Evolutionary conservation across 169 alveolate genomes (phyloP), one percentile per base, ranked within the genome.

Genomic region (Plasmodium billcollinsi): DNA sequence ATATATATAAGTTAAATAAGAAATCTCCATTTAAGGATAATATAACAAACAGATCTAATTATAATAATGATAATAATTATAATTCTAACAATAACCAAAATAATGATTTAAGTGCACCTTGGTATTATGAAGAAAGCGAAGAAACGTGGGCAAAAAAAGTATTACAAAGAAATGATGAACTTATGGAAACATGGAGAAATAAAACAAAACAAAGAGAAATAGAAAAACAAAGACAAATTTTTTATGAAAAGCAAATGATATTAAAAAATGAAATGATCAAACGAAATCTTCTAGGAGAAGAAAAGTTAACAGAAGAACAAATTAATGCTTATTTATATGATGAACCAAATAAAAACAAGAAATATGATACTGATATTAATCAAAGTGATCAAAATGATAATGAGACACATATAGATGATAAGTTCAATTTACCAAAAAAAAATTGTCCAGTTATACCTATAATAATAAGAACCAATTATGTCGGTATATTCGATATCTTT

Each of bases 401-500:
- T 65, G n/a, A 52, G 20, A 15, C 85, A 54, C 26, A 72, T n/a
- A 24, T 5, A 50, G 21, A 43, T 7, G 85, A 83, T 49, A 72
- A 45, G n/a, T 56, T 83, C 11, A 73, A 83, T 58, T 20, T 83
- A 11, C 91, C 91, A 1, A 15, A 54, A 65, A 83, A 88, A 63
- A 83, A 78, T 58, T 47, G 83, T 45, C 88, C 89, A 18, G 95
- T 93, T 18, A 86, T 93, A 65, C 95, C 95, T n/a, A 91, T 93
- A 65, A 95, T 95, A 20, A 91, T 95, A 45, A 92, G 96, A 47
- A 95, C 96, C 15, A 92, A 93, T 54, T 93, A 86, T 59, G 94
- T 95, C 72, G 95, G 96, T 72, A 93, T 93, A 70, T 95, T 95
- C 43, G 97, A 95, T 65, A 88, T 93, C 18, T 73, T 95, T 26